These are phyloP conservation scores for Coix lacrymajobi DNA, from an alignment of 176 grass and related monocot species.

Conservation along the genomic window DNA sequence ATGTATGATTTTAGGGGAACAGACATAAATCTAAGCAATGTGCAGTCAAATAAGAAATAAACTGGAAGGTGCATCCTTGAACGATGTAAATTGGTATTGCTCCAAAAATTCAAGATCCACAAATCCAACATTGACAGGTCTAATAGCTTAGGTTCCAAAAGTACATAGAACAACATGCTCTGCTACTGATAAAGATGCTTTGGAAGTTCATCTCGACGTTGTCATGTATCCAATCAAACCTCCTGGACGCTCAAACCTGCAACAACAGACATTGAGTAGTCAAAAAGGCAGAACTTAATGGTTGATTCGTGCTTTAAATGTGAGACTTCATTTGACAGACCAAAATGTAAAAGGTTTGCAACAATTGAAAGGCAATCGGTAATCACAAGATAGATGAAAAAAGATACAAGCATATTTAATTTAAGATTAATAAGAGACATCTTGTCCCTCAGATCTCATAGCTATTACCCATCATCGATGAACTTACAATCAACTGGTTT, in stretches of 20 bases:
- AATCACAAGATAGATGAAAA: not conserved
- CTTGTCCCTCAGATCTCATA: slow-evolving; percentile 36
- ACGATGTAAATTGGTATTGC: not conserved
- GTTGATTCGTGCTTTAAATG: too few relatives aligned
- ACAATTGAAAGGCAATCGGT: not conserved
- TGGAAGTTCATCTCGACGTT: not conserved
- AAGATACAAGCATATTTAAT: not conserved
- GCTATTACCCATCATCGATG: slow-evolving; percentile 23
- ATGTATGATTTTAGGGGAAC: not conserved
- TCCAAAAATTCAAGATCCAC: slow-evolving; percentile 1
- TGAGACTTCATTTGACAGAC: not conserved
- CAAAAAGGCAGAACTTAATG: not conserved
- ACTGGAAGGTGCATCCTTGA: not conserved
- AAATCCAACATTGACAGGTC: not conserved
- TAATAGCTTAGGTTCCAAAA: slow-evolving; percentile 29
- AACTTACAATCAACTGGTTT: slow-evolving; percentile 5
- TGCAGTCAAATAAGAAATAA: not conserved
- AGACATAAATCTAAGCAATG: not conserved
- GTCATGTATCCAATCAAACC: slow-evolving; percentile 12
- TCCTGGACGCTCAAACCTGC: slow-evolving; percentile 63
- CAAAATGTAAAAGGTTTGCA: not conserved
- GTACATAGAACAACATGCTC: slow-evolving; percentile 14
- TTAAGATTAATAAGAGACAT: not conserved
- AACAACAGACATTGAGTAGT: slow-evolving; percentile 3
- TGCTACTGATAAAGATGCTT: slow-evolving; percentile 7